A percentile compares a stretch with the other conserved stretches of the same genome.
Evolutionary conservation across 257 asterid species (phyloP).

Genomic region (Handroanthus guayacan): DNA sequence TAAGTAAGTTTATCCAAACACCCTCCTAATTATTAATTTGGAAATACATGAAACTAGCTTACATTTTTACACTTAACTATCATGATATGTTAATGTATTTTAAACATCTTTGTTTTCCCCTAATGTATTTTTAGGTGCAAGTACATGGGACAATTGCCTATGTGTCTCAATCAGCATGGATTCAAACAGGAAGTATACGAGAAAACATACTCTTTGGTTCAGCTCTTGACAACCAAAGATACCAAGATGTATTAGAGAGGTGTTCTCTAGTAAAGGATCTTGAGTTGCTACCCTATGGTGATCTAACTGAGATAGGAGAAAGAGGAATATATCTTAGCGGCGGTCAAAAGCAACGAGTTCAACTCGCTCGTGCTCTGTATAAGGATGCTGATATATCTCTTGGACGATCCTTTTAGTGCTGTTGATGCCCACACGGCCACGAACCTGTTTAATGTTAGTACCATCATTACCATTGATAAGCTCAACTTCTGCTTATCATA

Average conservation of each 20-base stretch:
- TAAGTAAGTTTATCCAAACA: no score
- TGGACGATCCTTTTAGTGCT: constrained; percentile 98
- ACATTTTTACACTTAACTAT: no score
- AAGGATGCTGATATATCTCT: constrained; percentile 85
- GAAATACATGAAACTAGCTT: no score
- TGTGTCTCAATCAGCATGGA: constrained; percentile 99
- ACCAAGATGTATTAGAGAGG: constrained; percentile 77
- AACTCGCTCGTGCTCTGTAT: constrained; percentile 96
- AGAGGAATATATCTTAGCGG: constrained; percentile 98
- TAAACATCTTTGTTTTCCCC: neutral
- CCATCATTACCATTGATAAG: neutral
- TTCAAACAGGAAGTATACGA: constrained; percentile 90
- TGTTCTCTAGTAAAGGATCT: constrained; percentile 85
- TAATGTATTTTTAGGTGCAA: constrained; percentile 56
- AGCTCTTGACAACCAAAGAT: constrained; percentile 59
- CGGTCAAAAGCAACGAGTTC: constrained; percentile 95
- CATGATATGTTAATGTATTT: no score
- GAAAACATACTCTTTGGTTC: constrained; percentile 90
- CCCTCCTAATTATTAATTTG: no score
- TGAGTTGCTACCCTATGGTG: constrained; percentile 85
- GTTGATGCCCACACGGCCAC: constrained; percentile 97
- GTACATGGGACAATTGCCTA: constrained; percentile 82
- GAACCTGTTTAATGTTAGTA: constrained; percentile 74
- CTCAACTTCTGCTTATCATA: neutral
- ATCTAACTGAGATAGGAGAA: constrained; percentile 96